Percentiles rank a stretch among this genome's conserved stretches.
These are phyloP conservation scores for Citrus glauca DNA, from an alignment of 345 rosid genomes.

Conservation along the genomic window DNA sequence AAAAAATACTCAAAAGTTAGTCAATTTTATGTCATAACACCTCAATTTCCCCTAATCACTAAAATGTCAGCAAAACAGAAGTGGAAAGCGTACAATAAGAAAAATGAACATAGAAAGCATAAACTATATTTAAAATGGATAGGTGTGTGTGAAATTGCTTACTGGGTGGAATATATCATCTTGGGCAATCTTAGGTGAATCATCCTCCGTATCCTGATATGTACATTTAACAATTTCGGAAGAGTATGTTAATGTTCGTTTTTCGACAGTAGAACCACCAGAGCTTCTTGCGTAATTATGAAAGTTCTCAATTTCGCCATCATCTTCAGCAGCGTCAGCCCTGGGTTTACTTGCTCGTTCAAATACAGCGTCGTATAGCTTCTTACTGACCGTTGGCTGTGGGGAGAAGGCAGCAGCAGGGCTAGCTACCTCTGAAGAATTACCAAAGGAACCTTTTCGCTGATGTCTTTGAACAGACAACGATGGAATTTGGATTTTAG, in stretches of 20 bases:
- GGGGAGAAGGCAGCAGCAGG: conserved; percentile 35
- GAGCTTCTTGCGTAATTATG: conserved; percentile 23
- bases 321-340: conserved; percentile 24
- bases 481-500: conserved; percentile 43
- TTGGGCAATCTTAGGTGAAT: conserved; percentile 14
- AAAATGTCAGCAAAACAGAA: no score
- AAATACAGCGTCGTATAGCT: conserved; percentile 42
- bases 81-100: no score
- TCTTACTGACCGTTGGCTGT: conserved; percentile 56
- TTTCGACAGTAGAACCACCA: conserved; percentile 32
- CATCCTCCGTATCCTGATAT: conserved; percentile 23
- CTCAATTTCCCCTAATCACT: no score
- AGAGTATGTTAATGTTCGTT: conserved; percentile 25
- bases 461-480: conserved; percentile 25
- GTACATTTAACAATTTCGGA: conserved; percentile 30
- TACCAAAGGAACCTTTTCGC: conserved; percentile 19
- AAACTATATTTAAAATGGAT: neutral
- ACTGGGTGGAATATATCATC: conserved; percentile 31
- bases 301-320: conserved; percentile 12
- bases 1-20: no score
- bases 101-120: neutral
- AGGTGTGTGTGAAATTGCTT: conserved; percentile 17
- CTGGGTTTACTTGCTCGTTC: conserved; percentile 27
- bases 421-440: conserved; percentile 33
- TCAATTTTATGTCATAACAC: no score